Conservation (phyloP, 208 protist species). For the Acanthamoeba castellanii region DNA sequence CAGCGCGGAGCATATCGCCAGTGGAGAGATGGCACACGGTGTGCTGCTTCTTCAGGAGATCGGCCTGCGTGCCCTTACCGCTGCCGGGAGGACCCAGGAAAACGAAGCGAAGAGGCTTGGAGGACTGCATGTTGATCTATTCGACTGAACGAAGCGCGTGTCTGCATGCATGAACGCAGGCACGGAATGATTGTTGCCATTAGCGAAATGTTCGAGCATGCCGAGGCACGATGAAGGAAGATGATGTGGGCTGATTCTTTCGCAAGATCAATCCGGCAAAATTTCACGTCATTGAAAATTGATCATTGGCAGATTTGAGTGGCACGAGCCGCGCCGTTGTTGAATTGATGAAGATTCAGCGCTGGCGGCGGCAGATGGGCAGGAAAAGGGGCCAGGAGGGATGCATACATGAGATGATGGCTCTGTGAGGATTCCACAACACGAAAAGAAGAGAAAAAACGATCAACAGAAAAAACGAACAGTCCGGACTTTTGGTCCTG, state of each 20-base stretch:
- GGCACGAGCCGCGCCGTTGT: too few relatives aligned
- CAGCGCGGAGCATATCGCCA: conserved; percentile 89
- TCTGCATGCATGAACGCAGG: neutral
- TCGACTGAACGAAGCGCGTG: neutral
- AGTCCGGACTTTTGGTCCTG: neutral
- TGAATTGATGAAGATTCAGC: too few relatives aligned
- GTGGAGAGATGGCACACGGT: conserved; percentile 87
- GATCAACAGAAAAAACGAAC: neutral
- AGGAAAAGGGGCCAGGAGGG: too few relatives aligned
- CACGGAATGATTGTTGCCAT: too few relatives aligned
- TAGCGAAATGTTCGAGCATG: too few relatives aligned
- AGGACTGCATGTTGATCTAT: neutral
- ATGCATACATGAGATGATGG: neutral
- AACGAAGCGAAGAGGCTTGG: conserved; percentile 74
- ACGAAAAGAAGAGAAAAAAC: neutral
- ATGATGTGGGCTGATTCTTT: too few relatives aligned
- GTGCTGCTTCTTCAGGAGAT: conserved; percentile 80
- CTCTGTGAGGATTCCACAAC: too few relatives aligned
- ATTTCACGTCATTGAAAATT: too few relatives aligned
- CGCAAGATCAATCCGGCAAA: too few relatives aligned
- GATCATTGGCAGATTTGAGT: too few relatives aligned
- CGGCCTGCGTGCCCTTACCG: conserved; percentile 89
- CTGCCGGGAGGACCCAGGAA: conserved; percentile 87
- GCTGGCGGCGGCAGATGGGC: too few relatives aligned
- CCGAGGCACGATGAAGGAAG: too few relatives aligned